phyloP scores from a whole-genome alignment of 257 asterid species.

The Asclepias syriaca region DNA sequence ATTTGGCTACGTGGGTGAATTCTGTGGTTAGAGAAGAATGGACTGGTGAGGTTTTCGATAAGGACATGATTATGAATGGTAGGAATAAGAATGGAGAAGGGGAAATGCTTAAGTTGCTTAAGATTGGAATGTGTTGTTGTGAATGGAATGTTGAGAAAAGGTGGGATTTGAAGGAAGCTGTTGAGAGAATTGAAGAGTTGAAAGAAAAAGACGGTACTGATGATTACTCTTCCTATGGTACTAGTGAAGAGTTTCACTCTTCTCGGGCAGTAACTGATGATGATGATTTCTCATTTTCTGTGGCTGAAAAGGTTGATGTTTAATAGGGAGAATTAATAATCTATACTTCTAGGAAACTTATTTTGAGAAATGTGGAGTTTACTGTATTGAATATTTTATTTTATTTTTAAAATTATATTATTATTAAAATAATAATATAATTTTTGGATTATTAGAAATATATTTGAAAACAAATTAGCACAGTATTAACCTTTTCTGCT shows the following conservation, averaged over 20 bases:
- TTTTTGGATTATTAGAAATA: too few species aligned
- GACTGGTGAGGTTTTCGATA: slow-evolving; percentile 68
- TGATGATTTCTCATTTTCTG: slow-evolving; percentile 36
- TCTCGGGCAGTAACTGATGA: slow-evolving; percentile 38
- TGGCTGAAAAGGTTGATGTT: slow-evolving; percentile 2
- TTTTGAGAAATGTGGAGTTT: too few species aligned
- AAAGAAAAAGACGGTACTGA: slow-evolving; percentile 41
- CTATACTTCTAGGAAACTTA: too few species aligned
- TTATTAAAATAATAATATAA: too few species aligned
- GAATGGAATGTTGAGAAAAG: slow-evolving; percentile 46
- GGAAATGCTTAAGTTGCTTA: slow-evolving; percentile 55
- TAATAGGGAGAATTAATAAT: background rate
- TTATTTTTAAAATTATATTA: too few species aligned
- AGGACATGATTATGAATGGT: slow-evolving; percentile 42
- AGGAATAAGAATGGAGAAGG: slow-evolving; percentile 30
- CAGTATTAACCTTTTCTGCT: too few species aligned
- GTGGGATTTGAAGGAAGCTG: slow-evolving; percentile 46
- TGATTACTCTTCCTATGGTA: slow-evolving; percentile 33
- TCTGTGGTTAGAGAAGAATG: slow-evolving; percentile 67
- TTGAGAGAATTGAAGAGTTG: slow-evolving; percentile 45
- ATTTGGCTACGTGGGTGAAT: slow-evolving; percentile 60
- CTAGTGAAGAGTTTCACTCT: slow-evolving; percentile 38
- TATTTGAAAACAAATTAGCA: too few species aligned
- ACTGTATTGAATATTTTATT: too few species aligned
- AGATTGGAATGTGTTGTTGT: slow-evolving; percentile 70